Percentiles rank a stretch among this genome's conserved stretches.
Conservation (phyloP, 352 stramenopile genomes). For the Phytopythium cucurbitacearum region DNA sequence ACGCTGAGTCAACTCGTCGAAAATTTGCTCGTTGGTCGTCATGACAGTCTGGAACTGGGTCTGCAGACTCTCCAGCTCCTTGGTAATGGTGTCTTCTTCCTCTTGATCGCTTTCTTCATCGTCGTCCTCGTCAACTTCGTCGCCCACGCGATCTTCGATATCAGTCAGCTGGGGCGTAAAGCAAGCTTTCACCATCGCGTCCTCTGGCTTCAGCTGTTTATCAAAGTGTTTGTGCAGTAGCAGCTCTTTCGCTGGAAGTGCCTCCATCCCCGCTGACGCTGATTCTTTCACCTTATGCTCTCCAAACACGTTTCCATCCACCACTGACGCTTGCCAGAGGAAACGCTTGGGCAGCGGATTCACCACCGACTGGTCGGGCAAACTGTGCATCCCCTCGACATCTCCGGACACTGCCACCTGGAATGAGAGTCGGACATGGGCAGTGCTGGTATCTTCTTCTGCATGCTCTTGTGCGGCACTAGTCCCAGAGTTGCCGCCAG, state of each 20-base stretch:
- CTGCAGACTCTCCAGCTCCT: conserved; percentile 42
- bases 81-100: conserved; percentile 43
- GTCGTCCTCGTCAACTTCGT: conserved; percentile 33
- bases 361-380: conserved; percentile 11
- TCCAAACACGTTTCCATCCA: conserved; percentile 35
- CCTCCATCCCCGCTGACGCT: background rate
- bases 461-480: conserved; percentile 11
- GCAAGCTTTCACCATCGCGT: conserved; percentile 35
- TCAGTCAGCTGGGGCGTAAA: conserved; percentile 27
- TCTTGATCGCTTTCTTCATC: conserved; percentile 44
- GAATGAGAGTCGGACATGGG: conserved; percentile 23
- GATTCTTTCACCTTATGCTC: conserved; percentile 14
- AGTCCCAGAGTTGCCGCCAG: conserved; percentile 6
- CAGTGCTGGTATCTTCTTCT: conserved; percentile 5
- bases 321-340: conserved; percentile 36
- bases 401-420: conserved; percentile 14
- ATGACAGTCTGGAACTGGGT: conserved; percentile 40
- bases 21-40: conserved; percentile 31
- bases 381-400: conserved; percentile 15
- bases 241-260: conserved; percentile 21
- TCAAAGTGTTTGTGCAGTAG: conserved; percentile 61
- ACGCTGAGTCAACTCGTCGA: conserved; percentile 26
- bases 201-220: conserved; percentile 26
- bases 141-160: conserved; percentile 30
- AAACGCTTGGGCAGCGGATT: conserved; percentile 20